Evolutionary conservation across 176 grass and related monocot species (phyloP), one percentile per base, ranked within the genome.

Genomic region (Carex pumila): DNA sequence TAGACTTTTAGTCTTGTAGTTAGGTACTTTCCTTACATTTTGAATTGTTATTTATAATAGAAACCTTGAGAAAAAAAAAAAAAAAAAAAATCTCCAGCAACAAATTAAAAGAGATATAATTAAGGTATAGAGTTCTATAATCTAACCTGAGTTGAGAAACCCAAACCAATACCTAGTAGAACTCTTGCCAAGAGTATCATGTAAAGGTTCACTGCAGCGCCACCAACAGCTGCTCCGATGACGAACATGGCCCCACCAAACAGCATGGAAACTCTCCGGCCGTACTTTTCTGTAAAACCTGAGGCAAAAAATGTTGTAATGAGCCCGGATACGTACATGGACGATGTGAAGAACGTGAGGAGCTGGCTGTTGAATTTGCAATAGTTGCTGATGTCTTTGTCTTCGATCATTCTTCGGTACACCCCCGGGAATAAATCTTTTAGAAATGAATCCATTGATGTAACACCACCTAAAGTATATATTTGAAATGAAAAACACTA

Each of bases 311-410:
- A 75, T 1, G 91, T 88, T 3, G 91, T 87, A 49, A 92, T 3
- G 11, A 92, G 87, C 18, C 93, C 93, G 0, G 93, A 89, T 1
- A 90, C 7, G 79, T 97, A 97, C 65, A 97, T 87, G 0, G 94
- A 97, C 1, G 94, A 97, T 32, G 92, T 97, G 90, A 97, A 94
- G 0, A 84, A 73, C 1, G 90, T 91, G 7, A 97, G 86, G 0
- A 97, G 90, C 90, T 97, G 92, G 92, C 94, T 97, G 65, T 97
- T 83, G 70, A 97, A 97, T 85, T 97, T 97, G 71, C 94, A 97
- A 86, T 97, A 97, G 88, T 92, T 92, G 87, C 91, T 95, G 14
- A 92, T 88, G 2, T 47, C 54, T 7, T 85, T 82, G 70, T 91
- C 89, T 45, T 86, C 85, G 1, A 80, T 54, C 93, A 96, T 96